These are phyloP conservation scores for Porcisia deanei DNA, from an alignment of 208 protist genomes.

Conservation along the genomic window DNA sequence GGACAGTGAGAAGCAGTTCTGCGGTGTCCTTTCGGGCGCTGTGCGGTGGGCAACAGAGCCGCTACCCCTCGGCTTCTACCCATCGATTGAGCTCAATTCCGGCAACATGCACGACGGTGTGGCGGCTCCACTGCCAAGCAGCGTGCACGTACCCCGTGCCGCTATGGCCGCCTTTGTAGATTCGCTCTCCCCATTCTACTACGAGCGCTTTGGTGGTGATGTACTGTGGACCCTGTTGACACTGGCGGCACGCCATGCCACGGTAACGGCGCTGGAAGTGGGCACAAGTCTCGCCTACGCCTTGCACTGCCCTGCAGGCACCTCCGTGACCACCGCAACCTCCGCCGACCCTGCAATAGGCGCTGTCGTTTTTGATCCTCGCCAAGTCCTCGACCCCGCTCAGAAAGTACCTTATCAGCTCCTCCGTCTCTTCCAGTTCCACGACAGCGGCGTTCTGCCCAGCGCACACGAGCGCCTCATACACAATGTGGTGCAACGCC, in stretches of 20 bases:
- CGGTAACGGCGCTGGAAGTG: conserved; percentile 30
- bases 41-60: conserved; percentile 35
- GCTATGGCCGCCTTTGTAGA: conserved; percentile 27
- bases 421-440: conserved; percentile 26
- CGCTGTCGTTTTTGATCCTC: conserved; percentile 24
- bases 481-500: conserved; percentile 22
- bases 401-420: conserved; percentile 28
- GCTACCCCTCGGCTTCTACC: conserved; percentile 35
- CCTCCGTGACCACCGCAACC: neutral
- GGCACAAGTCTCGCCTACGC: conserved; percentile 34
- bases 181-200: conserved; percentile 23
- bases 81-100: conserved; percentile 33
- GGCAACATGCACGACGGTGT: conserved; percentile 18
- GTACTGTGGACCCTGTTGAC: conserved; percentile 30
- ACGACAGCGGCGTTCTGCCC: conserved; percentile 28
- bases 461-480: conserved; percentile 30
- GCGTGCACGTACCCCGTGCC: conserved; percentile 19
- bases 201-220: conserved; percentile 29
- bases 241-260: conserved; percentile 18
- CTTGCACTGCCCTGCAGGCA: conserved; percentile 6
- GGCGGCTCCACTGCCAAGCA: conserved; percentile 15
- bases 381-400: conserved; percentile 18
- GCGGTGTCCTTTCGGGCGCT: conserved; percentile 13
- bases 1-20: conserved; percentile 19
- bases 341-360: neutral